A percentile compares a stretch with the other conserved stretches of the same genome.
phyloP scores from a whole-genome alignment of 768 basidiomycete species.

The Tylopilus plumbeoviolaceoides region DNA sequence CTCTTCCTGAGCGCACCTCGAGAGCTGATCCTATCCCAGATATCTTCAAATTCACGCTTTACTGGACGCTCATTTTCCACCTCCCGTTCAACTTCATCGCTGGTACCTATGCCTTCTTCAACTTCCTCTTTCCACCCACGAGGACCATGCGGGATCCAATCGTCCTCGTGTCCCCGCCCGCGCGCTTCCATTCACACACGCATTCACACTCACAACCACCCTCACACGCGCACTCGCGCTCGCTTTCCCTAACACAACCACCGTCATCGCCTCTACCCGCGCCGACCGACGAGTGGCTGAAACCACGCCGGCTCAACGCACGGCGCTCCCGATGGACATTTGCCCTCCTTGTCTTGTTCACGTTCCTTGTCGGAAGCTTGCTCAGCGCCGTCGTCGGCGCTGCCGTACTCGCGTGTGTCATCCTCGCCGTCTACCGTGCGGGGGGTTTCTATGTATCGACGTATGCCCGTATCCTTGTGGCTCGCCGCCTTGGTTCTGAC shows the following conservation, averaged over 20 bases:
- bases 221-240: background rate
- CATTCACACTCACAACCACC: too few species aligned
- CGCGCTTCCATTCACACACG: background rate
- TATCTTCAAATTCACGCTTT: conserved; percentile 44
- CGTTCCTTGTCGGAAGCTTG: conserved; percentile 33
- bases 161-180: background rate
- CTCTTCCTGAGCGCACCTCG: too few species aligned
- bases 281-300: conserved; percentile 6
- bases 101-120: conserved; percentile 40
- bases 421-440: conserved; percentile 36
- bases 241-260: background rate
- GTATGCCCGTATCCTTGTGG: background rate
- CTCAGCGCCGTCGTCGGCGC: conserved; percentile 37
- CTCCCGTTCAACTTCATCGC: conserved; percentile 38
- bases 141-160: conserved; percentile 7
- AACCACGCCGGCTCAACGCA: conserved; percentile 28
- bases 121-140: conserved; percentile 36
- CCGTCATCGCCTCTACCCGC: background rate
- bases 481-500: background rate
- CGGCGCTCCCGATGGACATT: conserved; percentile 37
- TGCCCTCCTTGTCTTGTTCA: conserved; percentile 37
- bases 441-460: conserved; percentile 12
- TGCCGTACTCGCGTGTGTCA: conserved; percentile 36
- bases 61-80: conserved; percentile 46
- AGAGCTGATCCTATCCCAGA: conserved; percentile 23